Evolutionary conservation across 129 eudicot genomes (phyloP).

Genomic region (Deinandra increscens): DNA sequence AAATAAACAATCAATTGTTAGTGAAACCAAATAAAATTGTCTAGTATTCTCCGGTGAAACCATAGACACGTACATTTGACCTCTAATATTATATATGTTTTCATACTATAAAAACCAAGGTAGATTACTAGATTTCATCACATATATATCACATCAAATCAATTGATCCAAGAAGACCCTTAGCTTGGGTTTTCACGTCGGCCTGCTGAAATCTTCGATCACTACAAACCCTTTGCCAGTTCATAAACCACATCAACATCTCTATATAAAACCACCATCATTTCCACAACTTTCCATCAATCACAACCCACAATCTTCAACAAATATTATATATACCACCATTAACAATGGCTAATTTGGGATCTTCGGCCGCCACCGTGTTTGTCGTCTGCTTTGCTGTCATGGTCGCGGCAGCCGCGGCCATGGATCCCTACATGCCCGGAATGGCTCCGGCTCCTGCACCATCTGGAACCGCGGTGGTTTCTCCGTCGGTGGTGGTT

Average conservation of each 20-base stretch:
- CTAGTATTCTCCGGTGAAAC: neutral
- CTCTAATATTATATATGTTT: neutral
- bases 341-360: slow-evolving; percentile 26
- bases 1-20: neutral
- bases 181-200: slow-evolving; percentile 32
- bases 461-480: slow-evolving; percentile 35
- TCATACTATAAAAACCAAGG: slow-evolving; percentile 17
- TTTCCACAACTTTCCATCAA: slow-evolving; percentile 4
- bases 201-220: slow-evolving; percentile 32
- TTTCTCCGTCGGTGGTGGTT: slow-evolving; percentile 30
- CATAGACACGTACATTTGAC: neutral
- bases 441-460: slow-evolving; percentile 38
- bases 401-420: slow-evolving; percentile 25
- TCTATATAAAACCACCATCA: slow-evolving; percentile 26
- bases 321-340: neutral
- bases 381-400: slow-evolving; percentile 24
- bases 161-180: slow-evolving; percentile 13
- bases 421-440: slow-evolving; percentile 42
- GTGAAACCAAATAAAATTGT: neutral
- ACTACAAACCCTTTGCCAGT: slow-evolving; percentile 26
- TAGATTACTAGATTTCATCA: too few species aligned
- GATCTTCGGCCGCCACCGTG: slow-evolving; percentile 18
- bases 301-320: slow-evolving; percentile 19
- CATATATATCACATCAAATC: slow-evolving; percentile 6
- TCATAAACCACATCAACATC: slow-evolving; percentile 8